Evolutionary conservation across 371 early-diverging fungal genomes (phyloP).

Genomic region (Apophysomyces trapeziformis): DNA sequence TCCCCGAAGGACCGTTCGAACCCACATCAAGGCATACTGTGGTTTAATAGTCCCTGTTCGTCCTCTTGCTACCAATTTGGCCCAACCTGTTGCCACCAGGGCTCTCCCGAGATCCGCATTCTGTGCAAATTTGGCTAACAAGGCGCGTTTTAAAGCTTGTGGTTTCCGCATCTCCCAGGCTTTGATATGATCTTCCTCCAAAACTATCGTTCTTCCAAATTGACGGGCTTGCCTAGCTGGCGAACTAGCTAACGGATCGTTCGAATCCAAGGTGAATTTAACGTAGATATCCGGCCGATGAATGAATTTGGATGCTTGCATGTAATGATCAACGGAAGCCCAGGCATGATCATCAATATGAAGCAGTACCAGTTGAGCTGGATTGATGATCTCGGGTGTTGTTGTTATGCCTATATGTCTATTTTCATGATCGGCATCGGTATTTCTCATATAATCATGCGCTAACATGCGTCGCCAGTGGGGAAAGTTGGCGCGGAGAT

Average conservation of each 20-base stretch:
- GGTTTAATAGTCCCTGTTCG: constrained; percentile 2
- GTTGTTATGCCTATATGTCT: neutral
- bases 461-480: constrained; percentile 39
- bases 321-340: constrained; percentile 39
- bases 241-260: constrained; percentile 17
- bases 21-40: constrained; percentile 33
- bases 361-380: constrained; percentile 29
- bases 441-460: constrained; percentile 39
- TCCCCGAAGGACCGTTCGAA: constrained; percentile 29
- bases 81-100: constrained; percentile 35
- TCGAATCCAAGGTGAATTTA: constrained; percentile 26
- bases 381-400: constrained; percentile 13
- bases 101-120: constrained; percentile 36
- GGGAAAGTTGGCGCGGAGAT: constrained; percentile 27
- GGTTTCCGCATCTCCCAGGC: constrained; percentile 23
- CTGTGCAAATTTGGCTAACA: constrained; percentile 37
- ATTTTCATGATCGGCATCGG: constrained; percentile 5
- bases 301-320: constrained; percentile 27
- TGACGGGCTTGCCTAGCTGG: constrained; percentile 20
- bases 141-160: constrained; percentile 24
- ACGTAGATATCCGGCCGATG: constrained; percentile 20
- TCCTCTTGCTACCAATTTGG: constrained; percentile 27
- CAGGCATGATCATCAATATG: constrained; percentile 41
- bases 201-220: constrained; percentile 1
- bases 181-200: constrained; percentile 21